Conservation (phyloP, 1,139 yeast genomes). For the Nakaseomyces bracarensis region DNA sequence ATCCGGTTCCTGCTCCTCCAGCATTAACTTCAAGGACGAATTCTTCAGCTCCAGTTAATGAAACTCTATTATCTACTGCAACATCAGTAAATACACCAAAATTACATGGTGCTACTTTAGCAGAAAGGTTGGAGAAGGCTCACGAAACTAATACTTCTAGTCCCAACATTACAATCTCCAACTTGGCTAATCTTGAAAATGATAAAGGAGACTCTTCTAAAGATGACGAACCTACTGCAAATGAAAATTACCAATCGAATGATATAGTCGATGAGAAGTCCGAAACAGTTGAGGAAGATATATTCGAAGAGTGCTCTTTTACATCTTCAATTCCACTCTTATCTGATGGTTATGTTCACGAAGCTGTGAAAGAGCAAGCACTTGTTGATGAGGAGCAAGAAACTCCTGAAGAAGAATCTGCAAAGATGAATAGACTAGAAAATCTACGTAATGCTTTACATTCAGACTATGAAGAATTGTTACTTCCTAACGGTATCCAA, state of each 20-base stretch:
- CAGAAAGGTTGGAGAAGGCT: constrained; percentile 5
- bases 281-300: constrained; percentile 27
- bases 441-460: constrained; percentile 9
- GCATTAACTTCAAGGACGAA: not conserved
- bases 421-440: constrained; percentile 12
- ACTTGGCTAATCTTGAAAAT: not conserved
- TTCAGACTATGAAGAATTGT: constrained; percentile 36
- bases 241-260: not conserved
- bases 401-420: constrained; percentile 12
- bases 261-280: constrained; percentile 16
- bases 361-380: constrained; percentile 3
- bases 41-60: not conserved
- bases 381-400: constrained; percentile 8
- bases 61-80: constrained; percentile 8
- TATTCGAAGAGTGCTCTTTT: constrained; percentile 9
- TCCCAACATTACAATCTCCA: not conserved
- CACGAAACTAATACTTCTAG: not conserved
- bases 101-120: constrained; percentile 13
- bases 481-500: constrained; percentile 66
- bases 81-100: constrained; percentile 12
- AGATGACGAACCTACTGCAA: not conserved
- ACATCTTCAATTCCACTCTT: constrained; percentile 3
- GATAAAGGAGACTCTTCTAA: not conserved
- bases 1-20: not conserved
- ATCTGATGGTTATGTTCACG: constrained; percentile 1